Percentiles rank a stretch among this genome's conserved stretches.
These are phyloP conservation scores for Mycena polygramma DNA, from an alignment of 768 basidiomycete genomes.

Conservation along the genomic window DNA sequence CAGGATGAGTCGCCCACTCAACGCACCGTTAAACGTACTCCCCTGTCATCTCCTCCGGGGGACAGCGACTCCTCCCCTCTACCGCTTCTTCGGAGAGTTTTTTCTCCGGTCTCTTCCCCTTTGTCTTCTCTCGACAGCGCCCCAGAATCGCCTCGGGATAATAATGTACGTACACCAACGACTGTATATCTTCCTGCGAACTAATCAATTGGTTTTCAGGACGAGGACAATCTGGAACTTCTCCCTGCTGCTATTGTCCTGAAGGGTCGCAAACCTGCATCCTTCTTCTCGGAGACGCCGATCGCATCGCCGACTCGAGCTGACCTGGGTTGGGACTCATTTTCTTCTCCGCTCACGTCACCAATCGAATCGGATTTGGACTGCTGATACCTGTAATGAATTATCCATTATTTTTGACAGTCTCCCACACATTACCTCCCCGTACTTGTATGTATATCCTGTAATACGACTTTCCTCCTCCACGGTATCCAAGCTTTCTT, in stretches of 20 bases:
- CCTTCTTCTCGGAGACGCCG: constrained; percentile 56
- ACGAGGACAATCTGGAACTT: constrained; percentile 21
- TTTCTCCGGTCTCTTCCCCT: constrained; percentile 21
- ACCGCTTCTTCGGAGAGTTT: constrained; percentile 28
- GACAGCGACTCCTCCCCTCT: constrained; percentile 34
- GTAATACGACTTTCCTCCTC: constrained; percentile 29
- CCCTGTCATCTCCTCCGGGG: constrained; percentile 27
- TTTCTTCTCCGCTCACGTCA: constrained; percentile 54
- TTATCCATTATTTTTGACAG: constrained; percentile 29
- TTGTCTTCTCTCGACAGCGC: constrained; percentile 33
- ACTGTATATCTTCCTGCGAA: too few relatives aligned
- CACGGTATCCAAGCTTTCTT: constrained; percentile 24
- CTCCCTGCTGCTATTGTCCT: neutral
- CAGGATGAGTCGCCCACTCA: constrained; percentile 32
- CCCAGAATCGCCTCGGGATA: constrained; percentile 23
- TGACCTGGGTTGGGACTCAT: constrained; percentile 68
- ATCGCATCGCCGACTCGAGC: constrained; percentile 65
- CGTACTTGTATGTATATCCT: constrained; percentile 34
- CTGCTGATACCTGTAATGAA: constrained; percentile 28
- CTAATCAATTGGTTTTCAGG: constrained; percentile 15
- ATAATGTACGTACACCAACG: constrained; percentile 19
- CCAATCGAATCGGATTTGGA: constrained; percentile 32
- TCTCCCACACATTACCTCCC: neutral
- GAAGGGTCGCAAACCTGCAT: constrained; percentile 49
- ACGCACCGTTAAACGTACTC: constrained; percentile 24